These are phyloP conservation scores for Colletotrichum destructivum DNA, from an alignment of 2,329 filamentous ascomycete genomes.

Conservation along the genomic window DNA sequence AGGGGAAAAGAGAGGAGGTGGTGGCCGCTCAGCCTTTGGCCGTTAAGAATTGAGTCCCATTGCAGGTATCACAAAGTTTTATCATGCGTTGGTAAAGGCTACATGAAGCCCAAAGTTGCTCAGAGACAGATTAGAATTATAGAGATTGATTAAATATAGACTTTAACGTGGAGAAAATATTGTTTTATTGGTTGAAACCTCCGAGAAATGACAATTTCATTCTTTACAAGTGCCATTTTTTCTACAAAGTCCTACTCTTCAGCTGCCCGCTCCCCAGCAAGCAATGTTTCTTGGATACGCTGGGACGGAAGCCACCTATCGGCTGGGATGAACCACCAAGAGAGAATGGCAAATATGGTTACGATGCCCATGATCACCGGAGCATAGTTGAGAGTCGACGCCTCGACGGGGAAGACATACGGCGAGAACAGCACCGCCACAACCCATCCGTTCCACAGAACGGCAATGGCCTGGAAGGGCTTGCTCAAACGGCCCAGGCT, in stretches of 20 bases:
- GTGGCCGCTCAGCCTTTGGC: background rate
- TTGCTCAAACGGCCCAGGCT: conserved; percentile 60
- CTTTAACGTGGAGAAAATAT: too few species aligned
- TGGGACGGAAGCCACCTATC: conserved; percentile 61
- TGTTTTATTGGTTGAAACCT: too few species aligned
- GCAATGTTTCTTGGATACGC: conserved; percentile 57
- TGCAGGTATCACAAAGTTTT: background rate
- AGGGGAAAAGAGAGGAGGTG: conserved; percentile 3
- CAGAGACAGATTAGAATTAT: background rate
- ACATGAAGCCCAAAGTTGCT: background rate
- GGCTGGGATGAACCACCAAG: conserved; percentile 64
- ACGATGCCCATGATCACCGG: conserved; percentile 66
- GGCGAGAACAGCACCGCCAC: conserved; percentile 64
- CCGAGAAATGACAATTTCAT: too few species aligned
- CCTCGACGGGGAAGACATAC: conserved; percentile 60
- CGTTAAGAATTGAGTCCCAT: background rate
- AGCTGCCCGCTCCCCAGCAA: conserved; percentile 42
- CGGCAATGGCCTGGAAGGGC: conserved; percentile 62
- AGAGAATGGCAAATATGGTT: conserved; percentile 63
- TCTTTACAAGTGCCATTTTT: background rate
- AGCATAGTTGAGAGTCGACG: conserved; percentile 62
- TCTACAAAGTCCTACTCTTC: conserved; percentile 3
- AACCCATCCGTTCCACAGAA: conserved; percentile 66
- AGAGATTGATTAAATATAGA: background rate
- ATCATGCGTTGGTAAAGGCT: background rate